Base-by-base conservation (phyloP, 73 alveolate genomes). In the Paramecium octaurelia region DNA sequence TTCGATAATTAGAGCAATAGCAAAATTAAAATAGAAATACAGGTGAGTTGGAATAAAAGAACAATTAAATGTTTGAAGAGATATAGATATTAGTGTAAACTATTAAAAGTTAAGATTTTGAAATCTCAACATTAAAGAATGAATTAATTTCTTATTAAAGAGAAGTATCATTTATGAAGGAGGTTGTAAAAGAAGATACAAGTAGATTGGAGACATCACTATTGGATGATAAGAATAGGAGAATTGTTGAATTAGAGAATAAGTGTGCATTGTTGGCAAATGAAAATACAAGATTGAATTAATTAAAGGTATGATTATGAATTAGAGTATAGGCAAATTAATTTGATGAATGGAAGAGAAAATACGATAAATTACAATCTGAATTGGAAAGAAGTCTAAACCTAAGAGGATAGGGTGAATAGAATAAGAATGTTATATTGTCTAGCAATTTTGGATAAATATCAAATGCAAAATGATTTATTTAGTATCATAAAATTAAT, bases 131-230 rank as follows among this genome's bases (percentile, higher is more conserved):
- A 12, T 38, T 75, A 3, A 38, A 75, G 46, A 38, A 35, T 75
- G 64, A 75, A 75, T 75, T 75, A 38, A 42, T 6, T 3, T 29
- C 16, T 14, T 75, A 75, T 42, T 23, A 75, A 38, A 75, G 46
- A 42, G 88, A 75, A 75, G 88, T 75, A 12, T 75, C 88, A 35
- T 75, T 75, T 42, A 75, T 75, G 88, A 75, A 42, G 21, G 88
- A 75, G 5, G 60, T 75, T 42, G 88, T 75, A 29, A 75, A 38
- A 9, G 84, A 64, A 14, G 88, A 75, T n/a, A 34, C 38, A 29
- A 64, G 84, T 64, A 64, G 84, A 64, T 64, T 64, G 12, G 84
- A 64, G 7, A 64, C 84, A 64, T 64, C 84, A 23, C 14, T 64
- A 64, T 64, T 23, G 12, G 84, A 64, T 64, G 84, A 64, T 64